Conservation (phyloP, 78 protist species). For the Dictyostelium discoideum region dicty_2.7 NC_007090.3:437501-438000, state of each 20-base stretch:
- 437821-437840: no score
- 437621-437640: background rate
- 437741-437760: no score
- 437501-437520: background rate
- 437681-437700: background rate
- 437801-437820: no score
- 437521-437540: background rate
- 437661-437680: background rate
- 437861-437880: no score
- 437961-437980: no score
- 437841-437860: no score
- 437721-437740: background rate
- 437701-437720: background rate
- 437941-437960: no score
- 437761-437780: background rate
- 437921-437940: no score
- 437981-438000: no score
- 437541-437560: background rate
- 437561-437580: background rate
- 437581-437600: background rate
- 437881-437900: no score
- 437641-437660: background rate
- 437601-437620: background rate
- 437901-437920: no score
- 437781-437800: no score